Evolutionary conservation across 495 filamentous ascomycete species (phyloP), one percentile per base, ranked within the genome.

Genomic region (Neurospora sp.): DNA sequence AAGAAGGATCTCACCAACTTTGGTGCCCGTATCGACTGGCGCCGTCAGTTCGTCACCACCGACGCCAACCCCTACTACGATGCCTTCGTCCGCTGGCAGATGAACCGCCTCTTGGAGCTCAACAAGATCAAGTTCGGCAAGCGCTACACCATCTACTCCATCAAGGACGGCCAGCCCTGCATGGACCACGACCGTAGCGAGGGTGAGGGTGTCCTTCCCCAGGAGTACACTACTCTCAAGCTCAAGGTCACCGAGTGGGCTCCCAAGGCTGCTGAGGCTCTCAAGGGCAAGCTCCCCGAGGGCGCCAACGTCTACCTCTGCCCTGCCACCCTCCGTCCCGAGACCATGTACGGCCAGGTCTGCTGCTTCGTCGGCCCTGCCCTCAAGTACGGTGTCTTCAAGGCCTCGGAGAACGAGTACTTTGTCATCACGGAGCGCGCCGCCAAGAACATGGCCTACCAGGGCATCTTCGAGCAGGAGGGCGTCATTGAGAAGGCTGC

Each of bases 11-110:
- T 97, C 69, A 92, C 89, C 76, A 92, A 91, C 79, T 87, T 99
- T 71, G 95, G 95, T 74, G 89, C 91, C 14, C 86, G 93, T 74
- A 91, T 98, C 74, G 96, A 98, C 79, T 99, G 95, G 96, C 87
- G 96, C 77, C 84, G 95, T 76, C 89, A 91, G 70, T 92, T 99
- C 75, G 91, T 97, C 37, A 99, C 95, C 9, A 99, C 95, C 10
- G 95, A 99, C 78, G 94, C 93, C 3, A 99, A 99, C 84, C 94
- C 94, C 3, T 98, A 96, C 83, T 99, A 95, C 80, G 94, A 99
- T 80, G 89, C 94, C 20, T 99, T 99, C 77, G 91, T 99, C 37
- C 86, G 93, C 76, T 99, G 95, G 95, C 95, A 99, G 84, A 99
- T 98, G 94, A 94, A 92, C 80, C 91, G 92, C 72, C 87, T 99